Conservation (phyloP, 768 basidiomycete species). For the Lentinula lateritia region DNA sequence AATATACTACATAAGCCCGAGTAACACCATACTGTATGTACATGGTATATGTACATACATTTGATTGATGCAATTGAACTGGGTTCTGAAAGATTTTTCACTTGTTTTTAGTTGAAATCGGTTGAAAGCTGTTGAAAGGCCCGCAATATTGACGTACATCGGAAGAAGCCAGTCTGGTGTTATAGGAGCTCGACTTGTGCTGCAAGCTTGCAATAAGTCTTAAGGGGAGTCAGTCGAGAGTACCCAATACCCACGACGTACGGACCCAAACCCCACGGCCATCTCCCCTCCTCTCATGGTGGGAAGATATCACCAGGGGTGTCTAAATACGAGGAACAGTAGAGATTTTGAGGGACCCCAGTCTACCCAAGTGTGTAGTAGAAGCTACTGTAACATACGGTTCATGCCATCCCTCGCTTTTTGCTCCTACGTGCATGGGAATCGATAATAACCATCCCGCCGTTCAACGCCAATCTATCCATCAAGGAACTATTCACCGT, state of each 20-base stretch:
- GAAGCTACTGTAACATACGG: background rate
- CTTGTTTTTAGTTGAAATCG: too few species aligned
- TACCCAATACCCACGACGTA: background rate
- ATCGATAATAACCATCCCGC: slow-evolving; percentile 11
- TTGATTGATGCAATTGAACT: background rate
- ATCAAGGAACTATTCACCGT: slow-evolving; percentile 22
- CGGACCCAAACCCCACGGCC: background rate
- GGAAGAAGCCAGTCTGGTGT: too few species aligned
- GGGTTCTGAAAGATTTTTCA: too few species aligned
- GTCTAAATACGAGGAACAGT: background rate
- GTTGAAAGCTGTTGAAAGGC: too few species aligned
- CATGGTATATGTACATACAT: background rate
- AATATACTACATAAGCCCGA: too few species aligned
- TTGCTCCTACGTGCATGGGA: slow-evolving; percentile 19
- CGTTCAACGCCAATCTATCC: slow-evolving; percentile 24
- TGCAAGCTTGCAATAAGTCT: too few species aligned
- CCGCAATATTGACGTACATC: too few species aligned
- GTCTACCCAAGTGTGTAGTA: background rate
- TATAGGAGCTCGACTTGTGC: too few species aligned
- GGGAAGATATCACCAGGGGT: background rate
- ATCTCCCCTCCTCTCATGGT: background rate
- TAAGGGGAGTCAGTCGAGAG: too few species aligned
- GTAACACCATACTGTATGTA: background rate
- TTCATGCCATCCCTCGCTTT: slow-evolving; percentile 15
- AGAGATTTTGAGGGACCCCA: background rate